Evolutionary conservation across 805 yeast genomes (phyloP).

Genomic region (Wickerhamiella spandovensis): DNA sequence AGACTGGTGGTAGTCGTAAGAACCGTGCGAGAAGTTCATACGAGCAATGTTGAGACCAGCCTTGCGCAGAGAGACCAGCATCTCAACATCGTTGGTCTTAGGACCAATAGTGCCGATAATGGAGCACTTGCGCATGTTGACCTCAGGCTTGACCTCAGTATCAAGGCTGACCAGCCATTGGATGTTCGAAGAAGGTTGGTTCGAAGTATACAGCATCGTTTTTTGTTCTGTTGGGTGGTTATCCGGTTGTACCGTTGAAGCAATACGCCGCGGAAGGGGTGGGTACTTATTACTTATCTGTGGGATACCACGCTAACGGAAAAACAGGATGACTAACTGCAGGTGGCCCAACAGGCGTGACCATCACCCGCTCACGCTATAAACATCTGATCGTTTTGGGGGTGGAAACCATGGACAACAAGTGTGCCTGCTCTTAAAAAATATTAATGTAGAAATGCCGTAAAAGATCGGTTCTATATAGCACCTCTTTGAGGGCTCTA

Average conservation of each 20-base stretch:
- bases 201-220: constrained; percentile 18
- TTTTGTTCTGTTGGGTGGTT: not conserved
- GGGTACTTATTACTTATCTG: not conserved
- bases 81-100: constrained; percentile 83
- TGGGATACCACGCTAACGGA: constrained; percentile 1
- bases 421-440: not conserved
- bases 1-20: constrained; percentile 93
- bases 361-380: not conserved
- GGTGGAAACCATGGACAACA: not conserved
- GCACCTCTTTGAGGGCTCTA: no score
- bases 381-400: not conserved
- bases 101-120: constrained; percentile 99
- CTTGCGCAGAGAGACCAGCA: constrained; percentile 74
- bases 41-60: constrained; percentile 97
- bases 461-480: no score
- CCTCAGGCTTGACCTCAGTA: constrained; percentile 59
- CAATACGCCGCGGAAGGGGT: not conserved
- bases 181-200: constrained; percentile 30
- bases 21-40: constrained; percentile 98
- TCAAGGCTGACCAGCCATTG: constrained; percentile 77
- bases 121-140: constrained; percentile 80
- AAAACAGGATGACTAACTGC: not conserved
- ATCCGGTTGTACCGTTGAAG: not conserved
- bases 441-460: no score
- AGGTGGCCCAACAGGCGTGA: not conserved